phyloP scores from a whole-genome alignment of 768 basidiomycete genomes.

The Agaricus sinodeliciosus region DNA sequence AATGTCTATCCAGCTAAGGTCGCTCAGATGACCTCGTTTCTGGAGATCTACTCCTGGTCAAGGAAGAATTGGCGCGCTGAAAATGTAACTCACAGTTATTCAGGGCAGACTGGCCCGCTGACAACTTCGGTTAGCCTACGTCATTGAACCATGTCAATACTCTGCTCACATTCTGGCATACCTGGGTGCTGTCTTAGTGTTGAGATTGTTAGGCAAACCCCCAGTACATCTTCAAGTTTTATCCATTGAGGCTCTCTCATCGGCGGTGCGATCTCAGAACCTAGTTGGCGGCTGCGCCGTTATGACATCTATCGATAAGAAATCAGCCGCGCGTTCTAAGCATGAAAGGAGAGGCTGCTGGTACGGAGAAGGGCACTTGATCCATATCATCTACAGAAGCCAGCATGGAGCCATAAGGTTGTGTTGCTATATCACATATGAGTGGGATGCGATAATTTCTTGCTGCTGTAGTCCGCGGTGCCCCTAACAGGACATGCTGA shows the following conservation, averaged over 20 bases:
- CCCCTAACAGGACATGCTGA: neutral
- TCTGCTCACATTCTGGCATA: conserved; percentile 1
- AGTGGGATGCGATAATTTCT: neutral
- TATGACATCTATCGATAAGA: neutral
- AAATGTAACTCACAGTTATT: conserved; percentile 27
- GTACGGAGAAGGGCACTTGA: neutral
- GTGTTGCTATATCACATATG: neutral
- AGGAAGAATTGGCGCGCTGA: conserved; percentile 3
- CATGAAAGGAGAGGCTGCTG: neutral
- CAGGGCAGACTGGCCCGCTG: conserved; percentile 21
- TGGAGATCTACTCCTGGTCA: conserved; percentile 42
- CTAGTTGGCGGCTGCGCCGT: neutral
- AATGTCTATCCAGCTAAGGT: conserved; percentile 52
- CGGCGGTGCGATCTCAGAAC: conserved; percentile 3
- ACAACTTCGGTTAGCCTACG: neutral
- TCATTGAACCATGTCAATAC: neutral
- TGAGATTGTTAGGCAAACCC: neutral
- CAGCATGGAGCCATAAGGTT: neutral
- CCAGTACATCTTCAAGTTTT: neutral
- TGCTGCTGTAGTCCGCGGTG: neutral
- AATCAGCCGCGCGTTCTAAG: neutral
- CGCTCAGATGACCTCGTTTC: conserved; percentile 27
- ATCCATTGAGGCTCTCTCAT: neutral
- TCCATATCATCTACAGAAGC: neutral
- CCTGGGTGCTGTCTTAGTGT: neutral